Conservation (phyloP, 768 basidiomycete genomes). For the Boletus patriciae region DNA sequence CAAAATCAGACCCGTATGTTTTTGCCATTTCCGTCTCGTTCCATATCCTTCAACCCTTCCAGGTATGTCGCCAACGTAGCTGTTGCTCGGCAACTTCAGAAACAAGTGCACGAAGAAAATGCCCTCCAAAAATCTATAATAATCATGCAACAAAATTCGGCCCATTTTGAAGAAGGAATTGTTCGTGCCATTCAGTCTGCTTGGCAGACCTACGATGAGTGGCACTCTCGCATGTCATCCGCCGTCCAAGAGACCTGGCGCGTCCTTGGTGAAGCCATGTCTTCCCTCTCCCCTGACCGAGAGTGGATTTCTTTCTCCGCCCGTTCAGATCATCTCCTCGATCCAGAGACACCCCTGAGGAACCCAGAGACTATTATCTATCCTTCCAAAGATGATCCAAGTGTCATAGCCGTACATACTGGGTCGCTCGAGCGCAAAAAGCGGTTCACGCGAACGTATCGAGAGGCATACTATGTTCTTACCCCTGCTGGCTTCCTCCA, state of each 20-base stretch:
- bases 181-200: constrained; percentile 94
- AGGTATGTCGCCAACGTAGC: constrained; percentile 69
- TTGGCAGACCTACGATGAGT: constrained; percentile 96
- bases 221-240: constrained; percentile 77
- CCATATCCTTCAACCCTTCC: background rate
- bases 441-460: constrained; percentile 83
- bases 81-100: constrained; percentile 78
- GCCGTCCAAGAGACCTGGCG: constrained; percentile 76
- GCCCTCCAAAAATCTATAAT: constrained; percentile 95
- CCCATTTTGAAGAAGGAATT: constrained; percentile 95
- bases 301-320: constrained; percentile 98
- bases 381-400: constrained; percentile 88
- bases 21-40: background rate
- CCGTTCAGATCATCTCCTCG: constrained; percentile 89
- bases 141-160: constrained; percentile 97
- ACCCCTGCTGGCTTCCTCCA: constrained; percentile 97
- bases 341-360: constrained; percentile 93
- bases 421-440: constrained; percentile 95
- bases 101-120: constrained; percentile 97
- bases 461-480: constrained; percentile 87
- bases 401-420: constrained; percentile 80
- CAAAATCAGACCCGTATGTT: constrained; percentile 37
- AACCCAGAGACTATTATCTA: constrained; percentile 77
- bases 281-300: constrained; percentile 75
- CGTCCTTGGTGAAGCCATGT: constrained; percentile 69